Base-by-base conservation (phyloP, 345 rosid species). In the Sonneratia caseolaris region DNA sequence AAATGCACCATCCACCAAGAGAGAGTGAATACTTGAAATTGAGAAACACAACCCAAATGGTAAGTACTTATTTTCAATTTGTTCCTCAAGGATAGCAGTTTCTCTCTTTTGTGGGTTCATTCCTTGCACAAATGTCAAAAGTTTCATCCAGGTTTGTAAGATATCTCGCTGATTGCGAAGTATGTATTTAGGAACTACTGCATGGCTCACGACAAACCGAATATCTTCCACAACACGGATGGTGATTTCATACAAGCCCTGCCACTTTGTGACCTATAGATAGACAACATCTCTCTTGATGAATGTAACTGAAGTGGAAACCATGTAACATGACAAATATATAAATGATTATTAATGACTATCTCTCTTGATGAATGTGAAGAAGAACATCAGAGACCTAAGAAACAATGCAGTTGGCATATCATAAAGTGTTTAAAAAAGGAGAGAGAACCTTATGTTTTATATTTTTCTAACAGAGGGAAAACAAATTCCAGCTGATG, bases 21-120 rank as follows among this genome's bases (percentile, higher is more conserved):
- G 88, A 72, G 85, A 79, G 79, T 91, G 89, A 74, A 90, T 90
- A 71, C 75, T 82, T 68, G 97, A 87, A 71, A 86, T 66, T 59
- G 86, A 78, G 77, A 81, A 85, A 73, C 86, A 84, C 81, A 94
- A 82, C 77, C 81, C 69, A 77, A 94, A 88, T 81, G 84, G 88
- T 7, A 72, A 72, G 77, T 84, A 84, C 71, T 79, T 78, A 72
- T 80, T 75, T 27, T 89, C 97, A 76, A 79, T 81, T 74, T 91
- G 97, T 70, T 88, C 97, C 24, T 90, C 97, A 78, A 74, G 90
- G 73, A 81, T 78, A 71, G 93, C 97, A 62, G 87, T 86, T 84
- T 94, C 98, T 86, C 97, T 90, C 86, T 87, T 94, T 61, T 84
- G 72, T 70, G 93, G 91, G 79, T 83, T 79, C 86, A 91, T 85